phyloP scores from a whole-genome alignment of 2,329 filamentous ascomycete species.

The Ceratocystis papillata region DNA sequence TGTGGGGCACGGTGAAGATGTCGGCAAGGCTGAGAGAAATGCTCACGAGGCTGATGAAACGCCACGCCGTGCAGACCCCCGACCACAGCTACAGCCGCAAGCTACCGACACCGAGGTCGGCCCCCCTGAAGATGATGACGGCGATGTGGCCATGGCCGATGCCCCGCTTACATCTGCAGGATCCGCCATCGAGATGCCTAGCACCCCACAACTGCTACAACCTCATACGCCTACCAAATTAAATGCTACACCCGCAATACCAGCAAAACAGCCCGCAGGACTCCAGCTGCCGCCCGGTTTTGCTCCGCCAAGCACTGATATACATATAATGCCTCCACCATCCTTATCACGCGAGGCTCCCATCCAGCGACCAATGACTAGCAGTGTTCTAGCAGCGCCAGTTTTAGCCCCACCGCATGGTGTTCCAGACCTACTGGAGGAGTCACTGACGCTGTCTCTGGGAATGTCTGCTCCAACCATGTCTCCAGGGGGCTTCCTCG shows the following conservation, averaged over 20 bases:
- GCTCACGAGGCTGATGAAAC: neutral
- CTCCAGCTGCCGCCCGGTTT: constrained; percentile 23
- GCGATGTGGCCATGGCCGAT: constrained; percentile 17
- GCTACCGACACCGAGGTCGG: neutral
- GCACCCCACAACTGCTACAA: neutral
- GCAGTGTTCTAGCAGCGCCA: constrained; percentile 34
- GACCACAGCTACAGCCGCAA: neutral
- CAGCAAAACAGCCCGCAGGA: constrained; percentile 3
- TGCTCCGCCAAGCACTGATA: constrained; percentile 17
- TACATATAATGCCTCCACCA: constrained; percentile 21
- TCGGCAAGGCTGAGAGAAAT: neutral
- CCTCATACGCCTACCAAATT: neutral
- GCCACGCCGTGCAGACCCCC: neutral
- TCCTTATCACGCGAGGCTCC: constrained; percentile 9
- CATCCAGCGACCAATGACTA: constrained; percentile 13
- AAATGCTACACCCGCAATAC: neutral
- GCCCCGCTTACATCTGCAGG: neutral
- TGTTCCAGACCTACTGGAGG: constrained; percentile 21
- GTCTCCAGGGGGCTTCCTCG: constrained; percentile 21
- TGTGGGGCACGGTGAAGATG: neutral
- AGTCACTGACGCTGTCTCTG: constrained; percentile 19
- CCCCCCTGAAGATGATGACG: constrained; percentile 13
- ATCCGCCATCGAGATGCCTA: neutral
- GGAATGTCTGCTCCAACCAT: constrained; percentile 28
- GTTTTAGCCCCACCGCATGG: constrained; percentile 33